Conservation (phyloP, 352 stramenopile species). For the Phytophthora pini region DNA sequence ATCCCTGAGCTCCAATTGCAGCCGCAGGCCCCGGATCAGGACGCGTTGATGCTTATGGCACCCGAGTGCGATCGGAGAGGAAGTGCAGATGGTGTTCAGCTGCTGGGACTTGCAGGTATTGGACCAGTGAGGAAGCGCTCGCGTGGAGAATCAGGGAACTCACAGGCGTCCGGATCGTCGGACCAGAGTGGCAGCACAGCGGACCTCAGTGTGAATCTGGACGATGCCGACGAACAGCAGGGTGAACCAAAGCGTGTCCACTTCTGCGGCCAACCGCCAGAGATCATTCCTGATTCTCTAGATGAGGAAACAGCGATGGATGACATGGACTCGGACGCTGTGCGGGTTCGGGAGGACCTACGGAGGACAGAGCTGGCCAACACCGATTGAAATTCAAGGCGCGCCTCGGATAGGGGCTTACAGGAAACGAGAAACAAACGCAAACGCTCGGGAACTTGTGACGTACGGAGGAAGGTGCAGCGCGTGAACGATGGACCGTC, state of each 20-base stretch:
- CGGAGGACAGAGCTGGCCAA: constrained; percentile 38
- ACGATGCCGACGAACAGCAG: constrained; percentile 42
- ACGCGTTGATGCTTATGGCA: constrained; percentile 33
- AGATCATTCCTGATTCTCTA: constrained; percentile 48
- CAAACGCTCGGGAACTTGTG: constrained; percentile 14
- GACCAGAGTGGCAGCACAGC: constrained; percentile 56
- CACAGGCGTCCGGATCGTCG: constrained; percentile 49
- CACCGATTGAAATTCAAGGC: constrained; percentile 32
- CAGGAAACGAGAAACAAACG: constrained; percentile 17
- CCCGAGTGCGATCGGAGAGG: constrained; percentile 32
- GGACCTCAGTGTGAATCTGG: constrained; percentile 47
- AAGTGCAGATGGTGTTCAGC: constrained; percentile 43
- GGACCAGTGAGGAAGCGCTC: constrained; percentile 51
- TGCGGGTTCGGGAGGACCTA: constrained; percentile 30
- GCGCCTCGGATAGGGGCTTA: constrained; percentile 14
- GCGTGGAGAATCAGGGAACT: constrained; percentile 59
- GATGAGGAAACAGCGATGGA: constrained; percentile 22
- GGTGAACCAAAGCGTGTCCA: constrained; percentile 58
- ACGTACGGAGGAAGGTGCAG: constrained; percentile 18
- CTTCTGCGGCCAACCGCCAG: constrained; percentile 48
- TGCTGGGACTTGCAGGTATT: constrained; percentile 38
- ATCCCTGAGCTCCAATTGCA: constrained; percentile 21
- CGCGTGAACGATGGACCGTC: constrained; percentile 11
- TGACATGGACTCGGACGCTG: constrained; percentile 22
- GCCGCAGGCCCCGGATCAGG: constrained; percentile 28